Evolutionary conservation across 192 early-diverging fungal species (phyloP).

Genomic region (Coemansia sp.): DNA sequence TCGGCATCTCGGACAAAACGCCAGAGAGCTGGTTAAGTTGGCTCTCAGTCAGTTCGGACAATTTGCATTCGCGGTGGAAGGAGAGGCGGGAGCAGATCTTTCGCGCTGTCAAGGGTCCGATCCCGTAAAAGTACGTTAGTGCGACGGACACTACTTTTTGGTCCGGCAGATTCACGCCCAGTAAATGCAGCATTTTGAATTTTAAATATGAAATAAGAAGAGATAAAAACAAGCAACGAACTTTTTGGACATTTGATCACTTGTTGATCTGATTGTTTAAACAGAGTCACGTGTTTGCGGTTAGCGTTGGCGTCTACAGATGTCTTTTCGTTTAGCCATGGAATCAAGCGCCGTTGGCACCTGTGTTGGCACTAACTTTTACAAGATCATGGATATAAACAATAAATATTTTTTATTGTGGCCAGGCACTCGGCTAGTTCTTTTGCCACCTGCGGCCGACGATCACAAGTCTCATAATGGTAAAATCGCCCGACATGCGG

Average conservation of each 20-base stretch:
- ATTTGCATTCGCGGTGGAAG: constrained; percentile 81
- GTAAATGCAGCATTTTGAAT: constrained; percentile 74
- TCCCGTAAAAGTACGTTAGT: constrained; percentile 86
- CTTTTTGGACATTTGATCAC: neutral
- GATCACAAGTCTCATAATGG: too few species aligned
- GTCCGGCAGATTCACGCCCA: constrained; percentile 95
- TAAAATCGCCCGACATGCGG: too few species aligned
- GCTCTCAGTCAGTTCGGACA: constrained; percentile 83
- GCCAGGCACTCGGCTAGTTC: too few species aligned
- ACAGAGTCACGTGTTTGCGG: too few species aligned
- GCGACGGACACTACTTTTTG: constrained; percentile 80
- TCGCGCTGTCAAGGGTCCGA: constrained; percentile 73
- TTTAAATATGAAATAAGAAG: neutral
- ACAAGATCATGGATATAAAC: too few species aligned
- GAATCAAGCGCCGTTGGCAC: too few species aligned
- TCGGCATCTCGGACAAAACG: constrained; percentile 84
- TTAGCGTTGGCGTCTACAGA: too few species aligned
- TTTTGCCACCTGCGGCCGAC: too few species aligned
- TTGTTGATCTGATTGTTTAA: neutral
- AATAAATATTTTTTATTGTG: too few species aligned
- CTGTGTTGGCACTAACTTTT: too few species aligned
- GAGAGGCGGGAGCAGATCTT: constrained; percentile 77
- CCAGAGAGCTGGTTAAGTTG: constrained; percentile 84
- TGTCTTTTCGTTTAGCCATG: neutral
- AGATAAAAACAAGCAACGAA: neutral